These are phyloP conservation scores for Zygnema cylindricum DNA, from an alignment of 139 green algal genomes.

Conservation along the genomic window DNA sequence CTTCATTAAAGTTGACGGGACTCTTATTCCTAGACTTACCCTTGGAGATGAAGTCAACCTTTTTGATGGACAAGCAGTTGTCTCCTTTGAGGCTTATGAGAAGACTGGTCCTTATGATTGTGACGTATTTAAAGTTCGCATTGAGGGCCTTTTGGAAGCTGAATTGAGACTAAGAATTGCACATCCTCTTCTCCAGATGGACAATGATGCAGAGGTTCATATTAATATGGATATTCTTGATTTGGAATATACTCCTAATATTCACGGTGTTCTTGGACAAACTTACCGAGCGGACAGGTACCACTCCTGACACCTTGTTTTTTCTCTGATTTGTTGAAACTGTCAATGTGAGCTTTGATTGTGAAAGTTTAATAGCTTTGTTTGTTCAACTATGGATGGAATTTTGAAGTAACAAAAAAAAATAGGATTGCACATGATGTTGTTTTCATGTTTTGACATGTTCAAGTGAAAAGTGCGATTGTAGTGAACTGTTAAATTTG, in stretches of 20 bases:
- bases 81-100: conserved; percentile 21
- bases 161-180: conserved; percentile 17
- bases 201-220: conserved; percentile 42
- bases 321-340: too few relatives aligned
- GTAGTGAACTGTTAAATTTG: too few relatives aligned
- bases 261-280: conserved; percentile 59
- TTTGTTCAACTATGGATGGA: too few relatives aligned
- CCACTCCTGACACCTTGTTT: too few relatives aligned
- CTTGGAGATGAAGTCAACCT: not conserved
- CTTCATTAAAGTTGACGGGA: conserved; percentile 39
- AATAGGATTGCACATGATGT: too few relatives aligned
- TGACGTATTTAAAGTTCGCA: conserved; percentile 28
- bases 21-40: not conserved
- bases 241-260: conserved; percentile 22
- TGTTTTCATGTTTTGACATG: too few relatives aligned
- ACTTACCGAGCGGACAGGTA: conserved; percentile 35
- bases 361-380: too few relatives aligned
- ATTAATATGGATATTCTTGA: conserved; percentile 48
- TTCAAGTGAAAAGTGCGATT: too few relatives aligned
- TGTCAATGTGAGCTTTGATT: too few relatives aligned
- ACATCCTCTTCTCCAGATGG: conserved; percentile 39
- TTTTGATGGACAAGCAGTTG: not conserved
- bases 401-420: too few relatives aligned
- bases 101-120: conserved; percentile 22
- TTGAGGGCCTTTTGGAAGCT: conserved; percentile 20